Evolutionary conservation across 495 filamentous ascomycete species (phyloP).

Genomic region (Xylaria longipes): DNA sequence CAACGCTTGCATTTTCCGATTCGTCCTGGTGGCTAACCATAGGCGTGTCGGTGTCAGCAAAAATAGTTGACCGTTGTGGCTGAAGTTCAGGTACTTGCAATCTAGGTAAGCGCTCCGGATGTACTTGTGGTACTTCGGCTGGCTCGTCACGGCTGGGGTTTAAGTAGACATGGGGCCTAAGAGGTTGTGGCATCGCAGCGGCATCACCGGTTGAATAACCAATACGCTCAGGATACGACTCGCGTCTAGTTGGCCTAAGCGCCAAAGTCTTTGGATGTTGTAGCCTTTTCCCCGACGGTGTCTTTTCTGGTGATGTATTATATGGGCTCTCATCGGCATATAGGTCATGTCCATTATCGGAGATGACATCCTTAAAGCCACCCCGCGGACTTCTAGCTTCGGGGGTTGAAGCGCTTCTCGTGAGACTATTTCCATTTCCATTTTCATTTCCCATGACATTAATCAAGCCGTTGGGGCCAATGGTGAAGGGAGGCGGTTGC

Average conservation of each 20-base stretch:
- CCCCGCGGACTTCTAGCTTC: constrained; percentile 37
- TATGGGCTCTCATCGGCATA: constrained; percentile 38
- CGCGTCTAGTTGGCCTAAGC: constrained; percentile 33
- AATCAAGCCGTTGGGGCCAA: constrained; percentile 39
- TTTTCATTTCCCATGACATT: constrained; percentile 30
- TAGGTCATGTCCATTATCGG: constrained; percentile 34
- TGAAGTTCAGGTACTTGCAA: constrained; percentile 30
- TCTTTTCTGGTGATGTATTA: constrained; percentile 41
- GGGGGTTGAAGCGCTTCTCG: constrained; percentile 43
- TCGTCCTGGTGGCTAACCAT: constrained; percentile 35
- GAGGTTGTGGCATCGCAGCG: constrained; percentile 27
- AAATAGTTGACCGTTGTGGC: constrained; percentile 36
- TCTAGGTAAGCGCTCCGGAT: constrained; percentile 22
- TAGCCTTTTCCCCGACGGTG: constrained; percentile 39
- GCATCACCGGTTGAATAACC: constrained; percentile 30
- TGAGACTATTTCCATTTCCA: constrained; percentile 32
- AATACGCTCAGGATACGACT: constrained; percentile 36
- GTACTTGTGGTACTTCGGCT: constrained; percentile 30
- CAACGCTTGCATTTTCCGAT: constrained; percentile 35
- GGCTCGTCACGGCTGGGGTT: constrained; percentile 28
- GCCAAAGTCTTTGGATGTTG: constrained; percentile 35
- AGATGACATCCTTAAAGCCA: constrained; percentile 30
- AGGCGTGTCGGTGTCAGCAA: constrained; percentile 39
- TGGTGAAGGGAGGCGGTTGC: constrained; percentile 37
- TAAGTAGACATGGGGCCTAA: constrained; percentile 27